Evolutionary conservation across 106 monocot species (phyloP).

Genomic region (Cymbidium sinense): DNA sequence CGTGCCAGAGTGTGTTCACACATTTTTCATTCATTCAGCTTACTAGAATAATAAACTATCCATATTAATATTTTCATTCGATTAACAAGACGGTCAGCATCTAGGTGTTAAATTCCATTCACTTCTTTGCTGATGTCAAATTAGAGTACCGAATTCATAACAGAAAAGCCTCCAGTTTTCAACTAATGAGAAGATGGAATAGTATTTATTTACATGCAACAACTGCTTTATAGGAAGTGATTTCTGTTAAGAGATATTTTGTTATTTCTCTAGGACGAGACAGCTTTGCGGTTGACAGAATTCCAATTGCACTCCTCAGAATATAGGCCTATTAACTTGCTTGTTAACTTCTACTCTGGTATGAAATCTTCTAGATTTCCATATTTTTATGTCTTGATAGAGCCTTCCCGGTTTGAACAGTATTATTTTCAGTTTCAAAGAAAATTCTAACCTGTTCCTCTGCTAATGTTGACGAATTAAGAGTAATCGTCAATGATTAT

Average conservation of each 20-base stretch:
- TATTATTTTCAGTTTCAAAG: not conserved
- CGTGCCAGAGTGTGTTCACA: not conserved
- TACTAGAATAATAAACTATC: not conserved
- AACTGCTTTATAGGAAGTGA: not conserved
- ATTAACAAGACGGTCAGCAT: not conserved
- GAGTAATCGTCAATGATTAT: not conserved
- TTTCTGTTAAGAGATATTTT: not conserved
- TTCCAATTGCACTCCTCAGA: constrained; percentile 54
- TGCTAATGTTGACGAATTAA: not conserved
- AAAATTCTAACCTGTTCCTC: not conserved
- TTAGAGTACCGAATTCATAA: not conserved
- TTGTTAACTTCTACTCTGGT: constrained; percentile 95
- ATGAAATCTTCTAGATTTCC: constrained; percentile 1
- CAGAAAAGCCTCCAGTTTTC: not conserved
- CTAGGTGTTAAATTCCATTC: not conserved
- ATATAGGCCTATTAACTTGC: constrained; percentile 81
- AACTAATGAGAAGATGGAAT: not conserved
- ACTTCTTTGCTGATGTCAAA: not conserved
- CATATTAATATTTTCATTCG: not conserved
- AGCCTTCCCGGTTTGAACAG: not conserved
- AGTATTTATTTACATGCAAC: not conserved
- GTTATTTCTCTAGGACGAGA: constrained; percentile 63
- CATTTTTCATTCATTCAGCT: not conserved
- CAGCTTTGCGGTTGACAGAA: constrained; percentile 61
- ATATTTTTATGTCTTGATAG: not conserved